Conservation (phyloP, 1,284 basidiomycete species). For the Peniophora sp. region DNA sequence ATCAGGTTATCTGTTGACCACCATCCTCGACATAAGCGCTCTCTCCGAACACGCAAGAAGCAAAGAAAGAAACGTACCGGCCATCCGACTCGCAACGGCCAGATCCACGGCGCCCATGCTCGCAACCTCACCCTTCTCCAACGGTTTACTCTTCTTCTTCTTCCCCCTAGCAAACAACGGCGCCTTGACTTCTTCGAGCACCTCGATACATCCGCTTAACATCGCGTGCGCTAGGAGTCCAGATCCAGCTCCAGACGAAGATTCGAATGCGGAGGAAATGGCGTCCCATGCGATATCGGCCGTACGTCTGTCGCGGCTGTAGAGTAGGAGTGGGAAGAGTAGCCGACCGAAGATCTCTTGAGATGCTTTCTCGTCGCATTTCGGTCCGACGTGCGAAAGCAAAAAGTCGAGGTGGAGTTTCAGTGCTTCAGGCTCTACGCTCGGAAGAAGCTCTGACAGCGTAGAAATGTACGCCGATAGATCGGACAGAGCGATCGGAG, state of each 20-base stretch:
- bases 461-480: slow-evolving; percentile 34
- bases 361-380: slow-evolving; percentile 19
- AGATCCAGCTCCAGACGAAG: slow-evolving; percentile 20
- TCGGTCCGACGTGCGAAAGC: slow-evolving; percentile 23
- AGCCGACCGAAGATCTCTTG: slow-evolving; percentile 48
- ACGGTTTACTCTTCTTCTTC: slow-evolving; percentile 11
- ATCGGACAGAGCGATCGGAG: slow-evolving; percentile 34
- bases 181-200: slow-evolving; percentile 27
- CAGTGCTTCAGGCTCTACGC: slow-evolving; percentile 38
- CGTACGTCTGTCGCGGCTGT: slow-evolving; percentile 45
- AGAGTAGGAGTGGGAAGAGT: slow-evolving; percentile 69
- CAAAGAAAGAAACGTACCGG: slow-evolving; percentile 38
- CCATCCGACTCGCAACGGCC: slow-evolving; percentile 47
- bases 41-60: neutral
- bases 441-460: slow-evolving; percentile 31
- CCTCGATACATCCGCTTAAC: slow-evolving; percentile 38
- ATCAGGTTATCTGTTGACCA: slow-evolving; percentile 51
- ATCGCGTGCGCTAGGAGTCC: slow-evolving; percentile 27
- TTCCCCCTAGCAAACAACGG: slow-evolving; percentile 6
- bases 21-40: no score
- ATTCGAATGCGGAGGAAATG: slow-evolving; percentile 19
- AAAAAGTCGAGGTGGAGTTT: slow-evolving; percentile 62
- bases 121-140: slow-evolving; percentile 18
- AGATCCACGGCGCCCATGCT: slow-evolving; percentile 45
- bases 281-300: slow-evolving; percentile 22